phyloP scores from a whole-genome alignment of 768 basidiomycete genomes.

The Mycena chlorophos region DNA sequence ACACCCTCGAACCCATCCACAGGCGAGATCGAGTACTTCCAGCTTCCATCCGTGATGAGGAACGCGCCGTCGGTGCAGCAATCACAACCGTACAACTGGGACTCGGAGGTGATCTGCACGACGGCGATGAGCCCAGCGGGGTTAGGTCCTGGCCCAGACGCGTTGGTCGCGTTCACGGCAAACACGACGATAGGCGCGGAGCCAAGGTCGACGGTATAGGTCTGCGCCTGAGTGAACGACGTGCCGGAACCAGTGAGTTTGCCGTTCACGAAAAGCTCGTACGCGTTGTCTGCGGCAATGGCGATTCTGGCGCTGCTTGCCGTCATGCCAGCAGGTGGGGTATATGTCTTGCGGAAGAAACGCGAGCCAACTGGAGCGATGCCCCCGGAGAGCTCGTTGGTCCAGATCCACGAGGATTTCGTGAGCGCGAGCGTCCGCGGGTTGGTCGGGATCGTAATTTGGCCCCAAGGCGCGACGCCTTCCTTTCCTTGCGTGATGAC shows the following conservation, averaged over 20 bases:
- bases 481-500: conserved; percentile 28
- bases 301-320: conserved; percentile 26
- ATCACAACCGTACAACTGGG: conserved; percentile 12
- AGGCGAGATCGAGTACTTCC: conserved; percentile 25
- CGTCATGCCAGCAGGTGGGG: conserved; percentile 24
- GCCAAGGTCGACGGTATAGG: conserved; percentile 22
- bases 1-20: conserved; percentile 17
- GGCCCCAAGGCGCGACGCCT: conserved; percentile 18
- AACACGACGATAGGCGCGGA: conserved; percentile 21
- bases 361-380: conserved; percentile 26
- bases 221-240: conserved; percentile 18
- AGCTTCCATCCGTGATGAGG: conserved; percentile 25
- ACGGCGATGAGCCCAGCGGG: conserved; percentile 26
- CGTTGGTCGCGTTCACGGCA: conserved; percentile 19
- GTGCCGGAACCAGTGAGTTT: conserved; percentile 26
- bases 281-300: conserved; percentile 29
- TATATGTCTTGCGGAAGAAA: conserved; percentile 32
- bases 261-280: conserved; percentile 33
- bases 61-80: conserved; percentile 18
- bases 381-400: conserved; percentile 28
- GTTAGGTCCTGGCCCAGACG: too few relatives aligned
- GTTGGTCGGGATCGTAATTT: conserved; percentile 19
- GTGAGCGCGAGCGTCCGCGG: conserved; percentile 27
- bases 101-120: conserved; percentile 22
- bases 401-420: conserved; percentile 34